Percentiles rank a stretch among this genome's conserved stretches.
Conservation (phyloP, 2,329 filamentous ascomycete genomes). For the Aspergillus luchuensis region DNA sequence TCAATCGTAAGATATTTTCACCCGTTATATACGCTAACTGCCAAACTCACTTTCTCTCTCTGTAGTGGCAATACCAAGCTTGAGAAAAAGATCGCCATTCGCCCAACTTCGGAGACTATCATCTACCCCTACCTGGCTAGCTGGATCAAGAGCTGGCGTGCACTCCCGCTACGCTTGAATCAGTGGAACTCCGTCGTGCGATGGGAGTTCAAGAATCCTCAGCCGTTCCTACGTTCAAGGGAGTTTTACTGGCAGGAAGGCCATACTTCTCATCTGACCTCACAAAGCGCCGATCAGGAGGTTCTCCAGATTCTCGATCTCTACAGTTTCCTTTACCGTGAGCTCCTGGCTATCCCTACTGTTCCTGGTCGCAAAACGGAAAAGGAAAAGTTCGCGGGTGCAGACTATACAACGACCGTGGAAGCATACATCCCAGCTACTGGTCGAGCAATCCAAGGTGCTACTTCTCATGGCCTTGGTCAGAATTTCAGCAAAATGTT, state of each 20-base stretch:
- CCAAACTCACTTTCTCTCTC: too few species aligned
- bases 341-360: constrained; percentile 91
- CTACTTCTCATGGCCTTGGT: constrained; percentile 88
- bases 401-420: constrained; percentile 93
- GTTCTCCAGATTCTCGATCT: constrained; percentile 91
- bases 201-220: constrained; percentile 94
- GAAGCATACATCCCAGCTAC: constrained; percentile 97
- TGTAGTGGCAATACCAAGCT: constrained; percentile 84
- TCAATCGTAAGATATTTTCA: constrained; percentile 43
- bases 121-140: constrained; percentile 97
- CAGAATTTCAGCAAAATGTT: constrained; percentile 99
- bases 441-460: constrained; percentile 94
- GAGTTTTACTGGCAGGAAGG: constrained; percentile 99
- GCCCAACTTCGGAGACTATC: constrained; percentile 72
- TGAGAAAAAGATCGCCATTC: constrained; percentile 74
- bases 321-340: constrained; percentile 88
- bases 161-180: constrained; percentile 90
- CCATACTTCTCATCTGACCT: constrained; percentile 86
- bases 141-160: constrained; percentile 95
- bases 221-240: constrained; percentile 82
- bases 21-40: background rate
- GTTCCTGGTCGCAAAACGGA: constrained; percentile 93
- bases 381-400: constrained; percentile 97
- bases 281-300: constrained; percentile 78
- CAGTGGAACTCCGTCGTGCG: constrained; percentile 96